phyloP scores from a whole-genome alignment of 805 yeast species.

The Candida awuae region DNA sequence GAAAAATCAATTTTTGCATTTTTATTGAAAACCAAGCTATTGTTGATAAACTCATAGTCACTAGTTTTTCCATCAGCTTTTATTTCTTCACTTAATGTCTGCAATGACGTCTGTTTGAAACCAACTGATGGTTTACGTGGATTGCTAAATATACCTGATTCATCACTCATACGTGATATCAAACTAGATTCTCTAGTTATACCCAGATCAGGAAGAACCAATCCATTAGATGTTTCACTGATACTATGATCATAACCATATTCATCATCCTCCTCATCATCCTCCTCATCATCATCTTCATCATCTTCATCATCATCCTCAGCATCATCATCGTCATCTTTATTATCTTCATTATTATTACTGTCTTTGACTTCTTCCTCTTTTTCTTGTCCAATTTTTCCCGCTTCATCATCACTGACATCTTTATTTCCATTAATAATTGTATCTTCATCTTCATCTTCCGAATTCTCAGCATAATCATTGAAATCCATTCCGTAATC shows the following conservation, averaged over 20 bases:
- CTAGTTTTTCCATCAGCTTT: slow-evolving; percentile 1
- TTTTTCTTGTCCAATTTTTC: background rate
- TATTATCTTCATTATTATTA: background rate
- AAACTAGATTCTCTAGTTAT: slow-evolving; percentile 14
- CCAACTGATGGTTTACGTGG: slow-evolving; percentile 4
- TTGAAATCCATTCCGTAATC: slow-evolving; percentile 1
- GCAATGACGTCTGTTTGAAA: slow-evolving; percentile 3
- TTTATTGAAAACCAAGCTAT: background rate
- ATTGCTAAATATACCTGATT: slow-evolving; percentile 10
- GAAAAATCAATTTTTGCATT: background rate
- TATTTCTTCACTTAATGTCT: slow-evolving; percentile 6
- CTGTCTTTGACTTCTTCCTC: background rate
- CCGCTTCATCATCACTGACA: background rate
- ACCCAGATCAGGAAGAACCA: slow-evolving; percentile 10
- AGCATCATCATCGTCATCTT: background rate
- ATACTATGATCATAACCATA: background rate
- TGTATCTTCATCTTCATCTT: background rate
- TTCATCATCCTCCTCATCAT: slow-evolving; percentile 6
- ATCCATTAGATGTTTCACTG: background rate
- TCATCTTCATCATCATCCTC: background rate
- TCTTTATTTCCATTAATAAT: background rate
- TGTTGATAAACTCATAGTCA: background rate
- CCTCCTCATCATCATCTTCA: slow-evolving; percentile 2
- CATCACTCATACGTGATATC: slow-evolving; percentile 11
- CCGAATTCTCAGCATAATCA: slow-evolving; percentile 2